Evolutionary conservation across 805 yeast species (phyloP).

Genomic region (Ascoidea rubescens): DNA sequence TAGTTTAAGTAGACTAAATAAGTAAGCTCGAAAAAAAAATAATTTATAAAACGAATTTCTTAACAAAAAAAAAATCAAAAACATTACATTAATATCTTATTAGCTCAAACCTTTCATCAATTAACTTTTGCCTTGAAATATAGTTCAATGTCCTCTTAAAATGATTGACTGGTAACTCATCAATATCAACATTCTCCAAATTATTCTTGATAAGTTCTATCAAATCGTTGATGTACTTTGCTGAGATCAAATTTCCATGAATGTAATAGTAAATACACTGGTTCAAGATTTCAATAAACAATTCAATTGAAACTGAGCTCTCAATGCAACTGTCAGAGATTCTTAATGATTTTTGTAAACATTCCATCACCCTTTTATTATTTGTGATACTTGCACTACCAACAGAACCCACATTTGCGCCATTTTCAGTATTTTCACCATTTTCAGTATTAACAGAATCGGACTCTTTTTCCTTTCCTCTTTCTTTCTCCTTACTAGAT

Average conservation of each 20-base stretch:
- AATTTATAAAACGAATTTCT: too few species aligned
- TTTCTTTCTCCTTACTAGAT: constrained; percentile 21
- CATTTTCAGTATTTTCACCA: constrained; percentile 5
- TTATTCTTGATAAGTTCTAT: constrained; percentile 69
- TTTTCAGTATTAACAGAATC: background rate
- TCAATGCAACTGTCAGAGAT: constrained; percentile 95
- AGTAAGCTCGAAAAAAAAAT: too few species aligned
- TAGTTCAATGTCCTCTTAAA: constrained; percentile 64
- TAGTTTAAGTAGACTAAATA: too few species aligned
- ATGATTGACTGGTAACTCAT: constrained; percentile 31
- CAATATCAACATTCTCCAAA: constrained; percentile 29
- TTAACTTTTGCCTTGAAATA: constrained; percentile 50
- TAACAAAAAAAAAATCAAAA: too few species aligned
- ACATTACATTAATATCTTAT: constrained; percentile 16
- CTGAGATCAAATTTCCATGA: constrained; percentile 63
- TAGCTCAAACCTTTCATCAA: constrained; percentile 54
- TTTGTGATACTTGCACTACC: constrained; percentile 10
- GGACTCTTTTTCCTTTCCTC: constrained; percentile 24
- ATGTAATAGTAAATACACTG: constrained; percentile 75
- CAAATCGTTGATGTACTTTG: constrained; percentile 71
- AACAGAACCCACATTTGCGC: too few species aligned
- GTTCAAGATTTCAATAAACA: constrained; percentile 83
- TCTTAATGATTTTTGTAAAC: constrained; percentile 75
- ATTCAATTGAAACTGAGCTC: constrained; percentile 51
- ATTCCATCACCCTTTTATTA: constrained; percentile 72